Conservation (phyloP, 805 yeast species). For the Candida tammaniensis region DNA sequence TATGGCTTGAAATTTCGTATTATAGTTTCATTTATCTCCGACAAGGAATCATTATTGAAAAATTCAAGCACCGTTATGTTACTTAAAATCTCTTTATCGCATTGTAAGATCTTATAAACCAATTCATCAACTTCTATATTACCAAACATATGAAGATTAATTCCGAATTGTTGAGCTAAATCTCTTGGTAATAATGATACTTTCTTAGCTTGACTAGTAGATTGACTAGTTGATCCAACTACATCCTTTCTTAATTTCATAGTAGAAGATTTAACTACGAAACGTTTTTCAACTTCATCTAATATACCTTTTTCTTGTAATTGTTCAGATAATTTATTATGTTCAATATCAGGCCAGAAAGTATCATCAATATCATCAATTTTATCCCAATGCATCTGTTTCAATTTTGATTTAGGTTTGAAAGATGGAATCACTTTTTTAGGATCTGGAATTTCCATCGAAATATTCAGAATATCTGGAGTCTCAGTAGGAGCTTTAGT, state of each 20-base stretch:
- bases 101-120: slow-evolving; percentile 66
- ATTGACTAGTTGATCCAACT: slow-evolving; percentile 1
- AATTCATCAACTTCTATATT: slow-evolving; percentile 60
- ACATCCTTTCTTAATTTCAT: slow-evolving; percentile 35
- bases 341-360: slow-evolving; percentile 74
- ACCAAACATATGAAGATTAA: slow-evolving; percentile 80
- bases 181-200: slow-evolving; percentile 76
- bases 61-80: slow-evolving; percentile 81
- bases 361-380: slow-evolving; percentile 81
- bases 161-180: slow-evolving; percentile 91
- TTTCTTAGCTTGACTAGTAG: slow-evolving; percentile 34
- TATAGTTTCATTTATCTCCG: slow-evolving; percentile 69
- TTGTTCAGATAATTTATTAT: slow-evolving; percentile 57
- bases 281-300: slow-evolving; percentile 78
- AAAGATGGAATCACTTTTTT: slow-evolving; percentile 14
- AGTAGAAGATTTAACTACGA: slow-evolving; percentile 71
- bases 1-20: slow-evolving; percentile 79
- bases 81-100: slow-evolving; percentile 69
- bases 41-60: slow-evolving; percentile 69
- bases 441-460: slow-evolving; percentile 4
- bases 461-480: not conserved
- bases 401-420: slow-evolving; percentile 72
- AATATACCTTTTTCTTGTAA: slow-evolving; percentile 75
- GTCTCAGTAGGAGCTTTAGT: not conserved
- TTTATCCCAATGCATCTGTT: slow-evolving; percentile 97